Conservation (phyloP, 75 land plant genomes). For the Ceratopteris richardii region DNA sequence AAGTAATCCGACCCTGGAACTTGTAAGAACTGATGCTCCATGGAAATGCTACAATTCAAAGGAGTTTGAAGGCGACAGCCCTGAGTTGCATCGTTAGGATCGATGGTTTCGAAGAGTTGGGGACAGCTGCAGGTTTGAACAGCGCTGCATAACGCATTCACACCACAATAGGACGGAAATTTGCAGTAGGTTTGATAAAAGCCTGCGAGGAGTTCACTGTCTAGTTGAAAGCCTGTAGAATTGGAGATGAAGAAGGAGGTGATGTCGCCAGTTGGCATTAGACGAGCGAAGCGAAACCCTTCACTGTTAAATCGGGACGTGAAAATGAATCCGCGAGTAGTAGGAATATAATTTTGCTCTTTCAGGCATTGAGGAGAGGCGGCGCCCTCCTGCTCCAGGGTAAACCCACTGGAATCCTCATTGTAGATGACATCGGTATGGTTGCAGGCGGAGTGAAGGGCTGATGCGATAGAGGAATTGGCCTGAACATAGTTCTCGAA, state of each 20-base stretch:
- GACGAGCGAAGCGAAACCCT: slow-evolving; percentile 1
- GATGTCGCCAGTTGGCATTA: slow-evolving; percentile 4
- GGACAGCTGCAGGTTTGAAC: slow-evolving; percentile 10
- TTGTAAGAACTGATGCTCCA: slow-evolving; percentile 2
- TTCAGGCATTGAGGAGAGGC: background rate
- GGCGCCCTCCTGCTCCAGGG: slow-evolving; percentile 5
- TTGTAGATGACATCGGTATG: slow-evolving; percentile 4
- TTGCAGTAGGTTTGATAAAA: slow-evolving; percentile 9
- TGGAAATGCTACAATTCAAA: background rate
- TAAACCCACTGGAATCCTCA: background rate
- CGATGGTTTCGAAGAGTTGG: background rate
- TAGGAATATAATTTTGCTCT: background rate
- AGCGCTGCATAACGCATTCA: slow-evolving; percentile 7
- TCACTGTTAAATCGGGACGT: background rate
- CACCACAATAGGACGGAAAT: slow-evolving; percentile 14
- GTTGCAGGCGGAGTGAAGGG: slow-evolving; percentile 9
- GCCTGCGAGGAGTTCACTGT: background rate
- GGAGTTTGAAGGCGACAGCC: slow-evolving; percentile 13
- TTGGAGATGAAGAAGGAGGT: background rate
- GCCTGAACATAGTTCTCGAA: slow-evolving; percentile 1
- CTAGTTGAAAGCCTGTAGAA: background rate
- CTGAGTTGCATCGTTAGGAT: background rate
- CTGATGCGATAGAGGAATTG: background rate
- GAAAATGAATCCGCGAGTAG: background rate
- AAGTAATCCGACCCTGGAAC: slow-evolving; percentile 13